These are phyloP conservation scores for Pseudonitzschia multistriata DNA, from an alignment of 108 stramenopile genomes.

Conservation along the genomic window DNA sequence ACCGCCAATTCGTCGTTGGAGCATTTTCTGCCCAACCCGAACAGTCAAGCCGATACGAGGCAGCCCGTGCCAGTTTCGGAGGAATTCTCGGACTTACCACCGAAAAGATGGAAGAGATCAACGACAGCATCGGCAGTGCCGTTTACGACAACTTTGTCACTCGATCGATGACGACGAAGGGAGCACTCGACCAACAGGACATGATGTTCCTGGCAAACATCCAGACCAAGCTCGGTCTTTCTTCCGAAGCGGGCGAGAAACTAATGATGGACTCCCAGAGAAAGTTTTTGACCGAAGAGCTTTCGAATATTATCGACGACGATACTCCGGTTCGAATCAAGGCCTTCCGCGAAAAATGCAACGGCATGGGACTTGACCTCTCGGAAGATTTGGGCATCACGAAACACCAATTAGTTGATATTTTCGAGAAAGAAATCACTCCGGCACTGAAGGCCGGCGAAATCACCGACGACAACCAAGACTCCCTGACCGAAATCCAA, in stretches of 20 bases:
- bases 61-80: slow-evolving; percentile 64
- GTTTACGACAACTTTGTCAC: slow-evolving; percentile 89
- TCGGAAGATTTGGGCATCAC: slow-evolving; percentile 73
- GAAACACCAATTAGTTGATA: slow-evolving; percentile 51
- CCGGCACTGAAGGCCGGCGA: slow-evolving; percentile 75
- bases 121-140: slow-evolving; percentile 67
- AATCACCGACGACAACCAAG: slow-evolving; percentile 69
- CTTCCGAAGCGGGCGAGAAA: slow-evolving; percentile 72
- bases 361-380: slow-evolving; percentile 81
- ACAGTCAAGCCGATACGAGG: slow-evolving; percentile 73
- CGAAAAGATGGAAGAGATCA: slow-evolving; percentile 78
- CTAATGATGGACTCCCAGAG: slow-evolving; percentile 75
- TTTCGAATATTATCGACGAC: slow-evolving; percentile 53
- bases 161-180: slow-evolving; percentile 76
- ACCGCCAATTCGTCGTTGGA: slow-evolving; percentile 84
- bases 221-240: slow-evolving; percentile 75
- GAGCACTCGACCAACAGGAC: slow-evolving; percentile 86
- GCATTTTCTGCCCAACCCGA: slow-evolving; percentile 74
- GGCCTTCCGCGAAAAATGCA: slow-evolving; percentile 88
- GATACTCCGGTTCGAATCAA: slow-evolving; percentile 60
- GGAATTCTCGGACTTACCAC: slow-evolving; percentile 79
- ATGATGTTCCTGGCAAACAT: slow-evolving; percentile 93
- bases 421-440: slow-evolving; percentile 78
- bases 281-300: slow-evolving; percentile 83
- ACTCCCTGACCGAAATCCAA: slow-evolving; percentile 73